A percentile compares a stretch with the other conserved stretches of the same genome.
These are phyloP conservation scores for Oxyria digyna DNA, from an alignment of 148 eudicot genomes.

Conservation along the genomic window DNA sequence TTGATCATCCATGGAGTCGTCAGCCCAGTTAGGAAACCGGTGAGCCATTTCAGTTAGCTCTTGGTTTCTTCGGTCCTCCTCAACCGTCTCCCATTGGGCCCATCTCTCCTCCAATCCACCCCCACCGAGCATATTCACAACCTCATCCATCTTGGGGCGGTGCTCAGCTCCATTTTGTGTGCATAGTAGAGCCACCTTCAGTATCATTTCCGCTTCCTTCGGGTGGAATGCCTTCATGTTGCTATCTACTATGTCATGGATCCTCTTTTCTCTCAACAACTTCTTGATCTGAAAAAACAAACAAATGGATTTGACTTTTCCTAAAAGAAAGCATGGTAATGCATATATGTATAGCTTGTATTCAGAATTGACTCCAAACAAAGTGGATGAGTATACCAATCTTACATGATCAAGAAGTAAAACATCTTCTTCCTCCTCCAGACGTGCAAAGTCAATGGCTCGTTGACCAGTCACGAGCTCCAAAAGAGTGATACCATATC, in stretches of 20 bases:
- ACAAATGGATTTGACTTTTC: no score
- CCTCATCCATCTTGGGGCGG: constrained; percentile 86
- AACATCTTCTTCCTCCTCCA: constrained; percentile 93
- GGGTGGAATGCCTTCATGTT: constrained; percentile 47
- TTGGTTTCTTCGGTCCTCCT: constrained; percentile 42
- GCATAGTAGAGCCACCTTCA: constrained; percentile 90
- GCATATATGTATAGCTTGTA: no score
- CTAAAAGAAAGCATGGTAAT: neutral
- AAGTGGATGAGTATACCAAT: neutral
- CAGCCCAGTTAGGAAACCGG: constrained; percentile 66
- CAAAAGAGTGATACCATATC: constrained; percentile 80
- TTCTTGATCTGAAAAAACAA: constrained; percentile 51
- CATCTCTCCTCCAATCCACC: constrained; percentile 70
- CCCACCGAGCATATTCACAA: constrained; percentile 64
- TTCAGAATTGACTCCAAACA: neutral
- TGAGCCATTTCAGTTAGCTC: constrained; percentile 47
- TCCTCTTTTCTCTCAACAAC: constrained; percentile 50
- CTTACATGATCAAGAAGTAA: constrained; percentile 85
- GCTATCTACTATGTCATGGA: constrained; percentile 62
- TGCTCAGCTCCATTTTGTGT: constrained; percentile 70
- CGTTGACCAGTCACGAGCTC: constrained; percentile 94
- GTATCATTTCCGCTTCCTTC: constrained; percentile 59
- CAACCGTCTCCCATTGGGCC: constrained; percentile 81
- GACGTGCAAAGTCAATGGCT: constrained; percentile 86
- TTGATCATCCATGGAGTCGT: constrained; percentile 65